Conservation (phyloP, 2,329 filamentous ascomycete species). For the Penicillium sp. region DNA sequence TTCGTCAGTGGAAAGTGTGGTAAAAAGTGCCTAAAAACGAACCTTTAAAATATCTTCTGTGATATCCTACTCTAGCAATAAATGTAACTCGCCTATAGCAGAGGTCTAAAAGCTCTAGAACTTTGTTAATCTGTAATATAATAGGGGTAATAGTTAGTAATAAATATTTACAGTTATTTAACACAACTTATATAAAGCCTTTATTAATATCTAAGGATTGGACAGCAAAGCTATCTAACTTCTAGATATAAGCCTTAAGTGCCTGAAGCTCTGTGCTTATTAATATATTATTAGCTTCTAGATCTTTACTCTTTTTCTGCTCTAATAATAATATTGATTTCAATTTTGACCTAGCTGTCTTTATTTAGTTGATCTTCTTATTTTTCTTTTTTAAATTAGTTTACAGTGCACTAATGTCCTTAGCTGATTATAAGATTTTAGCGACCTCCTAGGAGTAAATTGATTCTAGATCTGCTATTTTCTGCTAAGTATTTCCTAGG, state of each 20-base stretch:
- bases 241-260: conserved; percentile 3
- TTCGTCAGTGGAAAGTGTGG: conserved; percentile 1
- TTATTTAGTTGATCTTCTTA: conserved; percentile 13
- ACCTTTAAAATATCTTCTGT: conserved; percentile 9
- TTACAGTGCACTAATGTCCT: conserved; percentile 12
- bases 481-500: not conserved
- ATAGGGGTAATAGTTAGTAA: not conserved
- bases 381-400: conserved; percentile 12
- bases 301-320: conserved; percentile 10
- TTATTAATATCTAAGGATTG: conserved; percentile 6
- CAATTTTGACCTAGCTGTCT: conserved; percentile 10
- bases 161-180: conserved; percentile 1
- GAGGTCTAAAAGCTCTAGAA: conserved; percentile 7
- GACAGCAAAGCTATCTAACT: conserved; percentile 8
- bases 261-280: conserved; percentile 7
- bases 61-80: conserved; percentile 10
- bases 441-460: conserved; percentile 1
- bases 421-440: conserved; percentile 9
- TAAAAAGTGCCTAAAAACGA: conserved; percentile 1
- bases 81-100: conserved; percentile 6
- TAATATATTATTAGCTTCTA: conserved; percentile 6
- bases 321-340: conserved; percentile 6
- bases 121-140: conserved; percentile 1
- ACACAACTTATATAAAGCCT: conserved; percentile 7
- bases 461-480: conserved; percentile 4